Evolutionary conservation across 495 filamentous ascomycete genomes (phyloP), one percentile per base, ranked within the genome.

Genomic region (Sabuloglossum arenarium): DNA sequence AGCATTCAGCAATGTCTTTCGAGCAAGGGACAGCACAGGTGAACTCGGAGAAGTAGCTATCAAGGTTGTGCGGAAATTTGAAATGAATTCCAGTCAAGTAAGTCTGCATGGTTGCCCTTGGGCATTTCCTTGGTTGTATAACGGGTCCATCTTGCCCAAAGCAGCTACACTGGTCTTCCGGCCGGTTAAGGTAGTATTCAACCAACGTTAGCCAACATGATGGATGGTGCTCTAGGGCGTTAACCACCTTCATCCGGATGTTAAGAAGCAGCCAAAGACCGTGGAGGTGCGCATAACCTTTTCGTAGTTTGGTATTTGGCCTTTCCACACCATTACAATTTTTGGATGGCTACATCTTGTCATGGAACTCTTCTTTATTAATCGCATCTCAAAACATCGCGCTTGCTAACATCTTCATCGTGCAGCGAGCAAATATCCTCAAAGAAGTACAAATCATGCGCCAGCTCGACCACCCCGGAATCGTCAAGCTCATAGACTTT

Each of bases 371-470:
- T 39, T 5, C 28, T 51, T 14, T 19, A 30, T 29, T 4, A 5
- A 29, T 28, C 16, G 12, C 24, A 29, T 6, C 23, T 30, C 25
- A 28, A 29, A 28, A 8, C 6, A 9, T 29, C 24, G 32, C 14
- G 9, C 19, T 50, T 43, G 61, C 69, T 71, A 61, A 69, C 65
- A 61, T 70, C 65, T 64, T 23, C 45, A 16, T 55, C 61, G 53
- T 58, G 62, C 67, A 98, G 91, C 77, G 91, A 72, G 84, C 88
- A 56, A 98, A 97, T 61, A 96, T 98, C 57, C 72, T 97, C 50
- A 98, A 98, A 67, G 91, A 98, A 66, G 93, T 98, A 12, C 88
- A 94, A 66, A 97, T 98, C 66, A 98, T 98, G 91, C 86, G 87
- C 45, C 82, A 88, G 63, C 73, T 97, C 51, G 88, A 97, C 60